Evolutionary conservation across 2,329 filamentous ascomycete species (phyloP), one percentile per base, ranked within the genome.

Genomic region (Fusarium sp.): DNA sequence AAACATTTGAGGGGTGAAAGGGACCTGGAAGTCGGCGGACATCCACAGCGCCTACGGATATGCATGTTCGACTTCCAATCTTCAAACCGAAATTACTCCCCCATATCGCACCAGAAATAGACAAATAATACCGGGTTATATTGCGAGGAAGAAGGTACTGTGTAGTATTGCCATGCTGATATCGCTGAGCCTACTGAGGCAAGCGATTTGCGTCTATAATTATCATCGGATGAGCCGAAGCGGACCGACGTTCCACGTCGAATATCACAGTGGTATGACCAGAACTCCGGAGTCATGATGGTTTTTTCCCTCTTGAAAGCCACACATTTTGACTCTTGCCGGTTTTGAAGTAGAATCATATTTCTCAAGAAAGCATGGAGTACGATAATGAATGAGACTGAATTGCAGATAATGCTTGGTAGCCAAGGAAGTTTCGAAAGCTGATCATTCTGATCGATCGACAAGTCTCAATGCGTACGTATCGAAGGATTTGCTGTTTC

Each of bases 171-270:
- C 17, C 17, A 63, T 41, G 36, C 13, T 60, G n/a, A 45, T 63
- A 50, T 45, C 17, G 20, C 22, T 36, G 49, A 52, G 49, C 33
- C 33, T 36, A 35, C 39, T 13, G 33, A 59, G n/a, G 35, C 35
- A 45, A 63, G 29, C 29, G 12, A 27, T 47, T 63, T 42, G n/a
- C 36, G 33, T 29, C 57, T 68, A 68, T 53, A 33, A 64, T 57
- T 69, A 62, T 69, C 29, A 25, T 47, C 44, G 44, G 49, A 52
- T 39, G 57, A 68, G 35, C 57, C 57, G 57, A 68, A 22, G 56
- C 65, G 64, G 57, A 64, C 65, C 65, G 64, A 68, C n/a, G 39
- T 64, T 64, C 65, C 65, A 62, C 39, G 27, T 44, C n/a, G 42
- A 27, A 45, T 33, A 44, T 17, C 17, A n/a, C n/a, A 31, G 41